Evolutionary conservation across 176 grass and related monocot genomes (phyloP), one percentile per base, ranked within the genome.

Genomic region (Hordeum marinum): DNA sequence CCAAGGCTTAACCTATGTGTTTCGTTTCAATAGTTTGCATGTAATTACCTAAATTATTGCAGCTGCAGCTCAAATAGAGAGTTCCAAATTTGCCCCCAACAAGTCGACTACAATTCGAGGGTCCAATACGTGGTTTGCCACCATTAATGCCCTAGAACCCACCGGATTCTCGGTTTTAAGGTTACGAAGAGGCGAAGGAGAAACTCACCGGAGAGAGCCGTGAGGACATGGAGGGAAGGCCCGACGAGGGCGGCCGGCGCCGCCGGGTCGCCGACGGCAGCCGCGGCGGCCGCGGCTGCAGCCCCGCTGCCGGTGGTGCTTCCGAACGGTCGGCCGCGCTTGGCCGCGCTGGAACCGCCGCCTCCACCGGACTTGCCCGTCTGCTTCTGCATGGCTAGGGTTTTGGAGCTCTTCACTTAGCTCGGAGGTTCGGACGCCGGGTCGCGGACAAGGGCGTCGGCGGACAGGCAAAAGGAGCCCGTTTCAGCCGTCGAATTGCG

Each of bases 241-340:
- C 96, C 96, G 36, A 98, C 78, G n/a, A 95, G 81, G 48, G 90
- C 82, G 17, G 85, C 87, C 12, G 93, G 86, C 66, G 88, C 92
- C 48, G 57, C 90, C 14, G 82, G 59, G 15, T 96, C 96, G 76
- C 86, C 91, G 31, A 82, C 54, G 3, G 88, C 79, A 11, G 78
- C 71, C 45, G 81, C 82, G 4, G 82, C 77, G 1, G 80, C 83
- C 3, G 72, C 70, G 10, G 81, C 84, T 9, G 75, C 89, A 11
- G 91, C 78, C 5, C 91, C 85, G 13, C 82, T 62, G 1, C 91
- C 93, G 12, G 95, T 88, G 25, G 87, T 81, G 85, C 93, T 95
- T 14, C 93, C 95, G 54, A 98, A 92, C 23, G 95, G 95, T 2
- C 95, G 91, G 1, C 95, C 95, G 21, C 95, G 91, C 93, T 98